Conservation (phyloP, 805 yeast genomes). For the Wickerhamiella musiphila region DNA sequence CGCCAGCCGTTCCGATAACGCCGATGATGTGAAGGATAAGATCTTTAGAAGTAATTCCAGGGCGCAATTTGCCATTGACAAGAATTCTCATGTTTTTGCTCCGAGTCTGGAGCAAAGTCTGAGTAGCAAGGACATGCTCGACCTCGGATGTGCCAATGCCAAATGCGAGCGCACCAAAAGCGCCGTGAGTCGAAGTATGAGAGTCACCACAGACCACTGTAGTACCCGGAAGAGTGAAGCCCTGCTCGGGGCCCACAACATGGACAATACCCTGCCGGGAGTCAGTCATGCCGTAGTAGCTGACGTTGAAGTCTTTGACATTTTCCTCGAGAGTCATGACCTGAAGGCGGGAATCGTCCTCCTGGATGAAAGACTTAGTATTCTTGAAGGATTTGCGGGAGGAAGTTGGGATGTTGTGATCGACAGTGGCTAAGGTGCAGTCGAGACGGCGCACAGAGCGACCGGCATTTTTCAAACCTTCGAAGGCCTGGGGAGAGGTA, state of each 20-base stretch:
- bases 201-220: constrained; percentile 99
- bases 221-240: constrained; percentile 95
- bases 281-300: constrained; percentile 90
- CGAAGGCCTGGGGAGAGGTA: constrained; percentile 98
- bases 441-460: constrained; percentile 80
- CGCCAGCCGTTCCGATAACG: constrained; percentile 97
- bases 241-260: constrained; percentile 98
- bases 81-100: constrained; percentile 88
- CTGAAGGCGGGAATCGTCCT: constrained; percentile 83
- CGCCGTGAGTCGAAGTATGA: constrained; percentile 97
- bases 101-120: constrained; percentile 78
- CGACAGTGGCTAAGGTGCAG: constrained; percentile 88
- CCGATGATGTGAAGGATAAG: constrained; percentile 88
- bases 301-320: constrained; percentile 74
- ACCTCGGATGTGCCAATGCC: constrained; percentile 99
- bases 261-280: constrained; percentile 96
- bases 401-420: constrained; percentile 92
- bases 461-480: constrained; percentile 77
- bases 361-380: constrained; percentile 65
- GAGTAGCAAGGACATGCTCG: constrained; percentile 96
- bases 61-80: constrained; percentile 66
- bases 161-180: constrained; percentile 91
- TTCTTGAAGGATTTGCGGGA: constrained; percentile 64
- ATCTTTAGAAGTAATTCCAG: constrained; percentile 94
- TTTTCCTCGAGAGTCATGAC: constrained; percentile 84